Evolutionary conservation across 805 yeast species (phyloP).

Genomic region (Cyberlindnera samutprakarnensis): DNA sequence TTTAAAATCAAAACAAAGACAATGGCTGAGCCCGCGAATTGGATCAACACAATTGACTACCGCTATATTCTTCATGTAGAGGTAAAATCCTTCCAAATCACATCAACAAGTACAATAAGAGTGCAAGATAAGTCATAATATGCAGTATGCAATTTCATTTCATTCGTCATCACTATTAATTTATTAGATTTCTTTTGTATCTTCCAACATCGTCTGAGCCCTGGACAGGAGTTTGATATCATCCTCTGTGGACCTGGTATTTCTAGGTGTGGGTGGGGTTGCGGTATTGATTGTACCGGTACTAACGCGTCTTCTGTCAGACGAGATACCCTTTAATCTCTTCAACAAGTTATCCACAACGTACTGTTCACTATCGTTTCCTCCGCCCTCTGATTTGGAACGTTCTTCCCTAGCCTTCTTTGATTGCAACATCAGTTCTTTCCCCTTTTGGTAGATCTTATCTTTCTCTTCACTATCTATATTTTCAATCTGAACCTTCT

Average conservation of each 20-base stretch:
- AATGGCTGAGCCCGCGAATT: too few species aligned
- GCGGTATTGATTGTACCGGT: neutral
- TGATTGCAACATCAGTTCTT: constrained; percentile 38
- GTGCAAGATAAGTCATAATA: too few species aligned
- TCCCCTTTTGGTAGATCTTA: constrained; percentile 67
- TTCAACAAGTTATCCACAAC: constrained; percentile 83
- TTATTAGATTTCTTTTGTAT: constrained; percentile 13
- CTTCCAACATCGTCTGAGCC: constrained; percentile 22
- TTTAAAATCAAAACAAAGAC: too few species aligned
- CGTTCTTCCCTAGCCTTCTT: constrained; percentile 14
- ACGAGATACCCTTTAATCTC: constrained; percentile 70
- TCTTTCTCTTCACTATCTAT: constrained; percentile 76
- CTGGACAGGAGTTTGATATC: constrained; percentile 16
- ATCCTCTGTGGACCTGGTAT: constrained; percentile 2
- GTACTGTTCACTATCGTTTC: constrained; percentile 15
- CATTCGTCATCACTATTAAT: too few species aligned
- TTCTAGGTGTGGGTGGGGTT: constrained; percentile 2
- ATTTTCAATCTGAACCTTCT: constrained; percentile 75
- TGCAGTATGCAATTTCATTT: too few species aligned
- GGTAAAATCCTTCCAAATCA: too few species aligned
- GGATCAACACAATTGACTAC: too few species aligned
- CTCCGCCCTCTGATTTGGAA: constrained; percentile 13
- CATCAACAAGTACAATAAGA: too few species aligned
- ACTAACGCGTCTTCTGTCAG: constrained; percentile 26
- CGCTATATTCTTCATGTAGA: too few species aligned